Evolutionary conservation across 2,329 filamentous ascomycete species (phyloP).

Genomic region (Colletotrichum graminicola): DNA sequence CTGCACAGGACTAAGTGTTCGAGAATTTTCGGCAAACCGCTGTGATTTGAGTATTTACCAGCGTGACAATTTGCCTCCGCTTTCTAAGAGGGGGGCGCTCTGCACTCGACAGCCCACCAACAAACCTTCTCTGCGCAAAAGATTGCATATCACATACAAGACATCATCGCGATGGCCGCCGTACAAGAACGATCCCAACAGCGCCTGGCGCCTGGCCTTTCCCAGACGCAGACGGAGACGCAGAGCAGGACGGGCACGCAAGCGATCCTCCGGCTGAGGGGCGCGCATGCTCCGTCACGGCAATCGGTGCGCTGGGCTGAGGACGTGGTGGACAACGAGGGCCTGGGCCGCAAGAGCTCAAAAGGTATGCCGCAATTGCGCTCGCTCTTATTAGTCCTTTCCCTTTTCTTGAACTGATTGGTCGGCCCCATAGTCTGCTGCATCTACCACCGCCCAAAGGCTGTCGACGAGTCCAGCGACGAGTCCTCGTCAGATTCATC

Average conservation of each 20-base stretch:
- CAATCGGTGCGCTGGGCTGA: slow-evolving; percentile 91
- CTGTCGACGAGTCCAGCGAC: slow-evolving; percentile 84
- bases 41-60: neutral
- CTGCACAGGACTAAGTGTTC: neutral
- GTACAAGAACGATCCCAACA: slow-evolving; percentile 47
- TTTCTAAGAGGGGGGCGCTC: neutral
- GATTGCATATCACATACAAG: slow-evolving; percentile 45
- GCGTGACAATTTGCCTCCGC: neutral
- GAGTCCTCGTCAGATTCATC: slow-evolving; percentile 72
- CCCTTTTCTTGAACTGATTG: neutral
- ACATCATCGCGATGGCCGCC: slow-evolving; percentile 46
- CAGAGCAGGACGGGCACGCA: slow-evolving; percentile 48
- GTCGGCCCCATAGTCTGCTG: slow-evolving; percentile 81
- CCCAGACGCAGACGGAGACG: slow-evolving; percentile 52
- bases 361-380: slow-evolving; percentile 75
- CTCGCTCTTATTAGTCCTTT: neutral
- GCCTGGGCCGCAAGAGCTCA: slow-evolving; percentile 90
- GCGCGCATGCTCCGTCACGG: slow-evolving; percentile 58
- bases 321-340: slow-evolving; percentile 95
- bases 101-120: slow-evolving; percentile 31
- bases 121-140: neutral
- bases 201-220: slow-evolving; percentile 48
- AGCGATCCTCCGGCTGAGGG: slow-evolving; percentile 65
- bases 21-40: slow-evolving; percentile 26
- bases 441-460: slow-evolving; percentile 92